Evolutionary conservation across 2,329 filamentous ascomycete species (phyloP), one percentile per base, ranked within the genome.

Genomic region (Beauveria scarabaeidicola): DNA sequence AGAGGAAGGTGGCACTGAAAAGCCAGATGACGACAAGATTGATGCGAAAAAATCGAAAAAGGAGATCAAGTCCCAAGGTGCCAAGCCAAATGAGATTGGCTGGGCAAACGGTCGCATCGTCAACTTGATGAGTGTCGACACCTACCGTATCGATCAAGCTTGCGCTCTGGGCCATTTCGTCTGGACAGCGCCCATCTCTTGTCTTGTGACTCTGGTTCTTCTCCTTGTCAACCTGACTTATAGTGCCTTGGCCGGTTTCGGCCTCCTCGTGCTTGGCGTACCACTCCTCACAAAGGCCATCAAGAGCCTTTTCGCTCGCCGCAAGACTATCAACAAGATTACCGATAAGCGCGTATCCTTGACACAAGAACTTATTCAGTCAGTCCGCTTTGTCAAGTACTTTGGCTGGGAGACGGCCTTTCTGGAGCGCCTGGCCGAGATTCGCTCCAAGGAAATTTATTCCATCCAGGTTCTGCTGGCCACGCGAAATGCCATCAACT

Each of bases 401-500:
- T 97, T 97, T 69, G 92, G 91, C 8, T 97, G 93, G 93, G 93
- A 97, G 70, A 87, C 82, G 61, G 88, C 90, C 38, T 97, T 97
- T 69, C 76, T 97, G 13, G 80, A 85, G 54, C 85, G 91, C 15
- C 80, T 97, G 17, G 83, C 84, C 53, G 81, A 85, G 25, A 88
- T 96, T 62, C 84, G 93, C 61, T 79, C 79, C 56, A 81, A 81
- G 62, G 93, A 97, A 72, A 91, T 97, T 62, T 77, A 80, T 60
- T 84, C 88, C n/a, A 91, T 97, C 61, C 92, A 96, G 70, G 76
- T 91, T 15, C 75, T 97, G 50, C 76, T 97, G 29, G 84, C 89
- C 1, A 90, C 95, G 64, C 84, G 91, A 66, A 95, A 95, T 70
- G 90, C 81, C 46, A 91, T 96, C 75, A 88, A 91, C 72, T 88